Conservation (phyloP, 2,329 filamentous ascomycete species). For the Seiridium unicorne region DNA sequence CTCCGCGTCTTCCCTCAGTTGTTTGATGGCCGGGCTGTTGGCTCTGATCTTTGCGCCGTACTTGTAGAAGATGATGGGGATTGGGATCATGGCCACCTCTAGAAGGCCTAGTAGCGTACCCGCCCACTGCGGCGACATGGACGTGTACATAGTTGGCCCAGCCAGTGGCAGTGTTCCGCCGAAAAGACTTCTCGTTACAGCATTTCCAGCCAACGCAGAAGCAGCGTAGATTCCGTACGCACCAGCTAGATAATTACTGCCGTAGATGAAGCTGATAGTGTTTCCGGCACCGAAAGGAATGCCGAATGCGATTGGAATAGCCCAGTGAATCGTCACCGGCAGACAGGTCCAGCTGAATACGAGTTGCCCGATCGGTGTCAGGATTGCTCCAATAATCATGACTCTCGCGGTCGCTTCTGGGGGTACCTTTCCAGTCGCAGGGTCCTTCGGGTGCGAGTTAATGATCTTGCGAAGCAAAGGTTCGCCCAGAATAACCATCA, state of each 20-base stretch:
- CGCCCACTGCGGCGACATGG: slow-evolving; percentile 73
- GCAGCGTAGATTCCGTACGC: slow-evolving; percentile 82
- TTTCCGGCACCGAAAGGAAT: slow-evolving; percentile 80
- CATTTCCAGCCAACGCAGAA: slow-evolving; percentile 76
- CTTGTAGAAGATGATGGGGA: slow-evolving; percentile 75
- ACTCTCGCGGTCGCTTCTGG: slow-evolving; percentile 82
- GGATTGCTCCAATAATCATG: slow-evolving; percentile 73
- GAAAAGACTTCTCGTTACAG: slow-evolving; percentile 68
- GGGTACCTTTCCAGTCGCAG: slow-evolving; percentile 67
- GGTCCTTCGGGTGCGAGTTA: slow-evolving; percentile 72
- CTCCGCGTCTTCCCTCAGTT: slow-evolving; percentile 44
- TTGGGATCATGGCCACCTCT: slow-evolving; percentile 72
- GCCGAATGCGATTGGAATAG: slow-evolving; percentile 74
- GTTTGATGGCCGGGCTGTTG: slow-evolving; percentile 46
- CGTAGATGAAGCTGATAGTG: slow-evolving; percentile 77
- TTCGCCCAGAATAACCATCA: slow-evolving; percentile 61
- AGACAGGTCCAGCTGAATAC: slow-evolving; percentile 88
- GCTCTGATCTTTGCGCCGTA: slow-evolving; percentile 54
- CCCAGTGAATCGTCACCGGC: slow-evolving; percentile 75
- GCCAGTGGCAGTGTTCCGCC: slow-evolving; percentile 79
- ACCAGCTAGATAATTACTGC: slow-evolving; percentile 75
- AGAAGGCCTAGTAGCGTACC: slow-evolving; percentile 73
- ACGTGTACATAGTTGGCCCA: slow-evolving; percentile 68
- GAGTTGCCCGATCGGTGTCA: slow-evolving; percentile 76
- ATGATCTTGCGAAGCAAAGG: slow-evolving; percentile 76